Conservation (phyloP, 2,329 filamentous ascomycete genomes). For the Xylariaceae sp. region DNA sequence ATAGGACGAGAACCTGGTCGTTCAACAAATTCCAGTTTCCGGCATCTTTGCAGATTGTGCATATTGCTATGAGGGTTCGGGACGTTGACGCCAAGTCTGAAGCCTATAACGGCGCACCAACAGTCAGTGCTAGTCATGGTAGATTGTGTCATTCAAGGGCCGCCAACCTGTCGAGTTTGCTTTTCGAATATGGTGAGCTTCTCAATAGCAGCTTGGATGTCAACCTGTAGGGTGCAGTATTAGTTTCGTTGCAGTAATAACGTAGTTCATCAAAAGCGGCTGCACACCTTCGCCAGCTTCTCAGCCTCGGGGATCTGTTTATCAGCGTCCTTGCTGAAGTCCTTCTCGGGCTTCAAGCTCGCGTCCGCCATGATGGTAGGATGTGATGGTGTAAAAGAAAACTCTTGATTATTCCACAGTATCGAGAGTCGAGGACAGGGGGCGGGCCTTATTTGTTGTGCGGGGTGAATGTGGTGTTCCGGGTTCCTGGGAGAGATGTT, state of each 20-base stretch:
- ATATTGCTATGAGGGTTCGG: slow-evolving; percentile 77
- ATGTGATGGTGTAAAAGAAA: not conserved
- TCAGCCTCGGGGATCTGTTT: slow-evolving; percentile 85
- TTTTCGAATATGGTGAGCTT: slow-evolving; percentile 91
- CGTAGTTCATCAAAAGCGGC: slow-evolving; percentile 6
- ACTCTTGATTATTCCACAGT: not conserved
- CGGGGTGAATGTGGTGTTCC: not conserved
- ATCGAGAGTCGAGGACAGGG: not conserved
- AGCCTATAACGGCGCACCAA: slow-evolving; percentile 48
- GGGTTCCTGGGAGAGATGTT: not conserved
- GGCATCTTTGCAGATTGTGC: slow-evolving; percentile 88
- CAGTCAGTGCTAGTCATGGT: slow-evolving; percentile 24
- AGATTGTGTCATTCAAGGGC: slow-evolving; percentile 13
- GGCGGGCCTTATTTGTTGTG: not conserved
- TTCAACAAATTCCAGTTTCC: slow-evolving; percentile 93
- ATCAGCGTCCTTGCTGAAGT: slow-evolving; percentile 96
- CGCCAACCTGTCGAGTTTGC: slow-evolving; percentile 81
- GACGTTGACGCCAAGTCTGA: slow-evolving; percentile 96
- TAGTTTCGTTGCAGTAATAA: not conserved
- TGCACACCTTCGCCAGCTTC: slow-evolving; percentile 72
- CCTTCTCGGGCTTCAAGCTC: slow-evolving; percentile 90
- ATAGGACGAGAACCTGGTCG: slow-evolving; percentile 90
- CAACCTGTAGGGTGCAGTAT: slow-evolving; percentile 45
- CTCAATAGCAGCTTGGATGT: slow-evolving; percentile 83
- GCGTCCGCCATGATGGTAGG: slow-evolving; percentile 67